These are phyloP conservation scores for Dendrobium officinale DNA, from an alignment of 106 monocot genomes.

Conservation along the genomic window DNA sequence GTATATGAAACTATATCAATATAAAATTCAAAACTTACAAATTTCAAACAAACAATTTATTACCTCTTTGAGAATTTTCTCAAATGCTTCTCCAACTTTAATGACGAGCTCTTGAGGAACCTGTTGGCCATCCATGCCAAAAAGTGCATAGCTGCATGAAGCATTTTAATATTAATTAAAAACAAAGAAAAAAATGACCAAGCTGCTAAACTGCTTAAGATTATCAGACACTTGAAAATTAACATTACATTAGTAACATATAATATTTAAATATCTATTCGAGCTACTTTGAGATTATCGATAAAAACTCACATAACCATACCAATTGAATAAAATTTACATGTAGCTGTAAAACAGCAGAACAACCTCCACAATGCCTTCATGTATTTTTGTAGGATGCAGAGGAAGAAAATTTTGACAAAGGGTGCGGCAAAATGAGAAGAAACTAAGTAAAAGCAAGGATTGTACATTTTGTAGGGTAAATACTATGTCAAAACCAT, in stretches of 20 bases:
- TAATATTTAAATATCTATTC: background rate
- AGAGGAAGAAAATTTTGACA: background rate
- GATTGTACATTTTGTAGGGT: too few relatives aligned
- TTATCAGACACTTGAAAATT: background rate
- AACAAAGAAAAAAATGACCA: background rate
- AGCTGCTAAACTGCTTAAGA: background rate
- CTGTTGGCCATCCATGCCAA: conserved; percentile 62
- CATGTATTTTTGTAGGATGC: background rate
- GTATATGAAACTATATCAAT: conserved; percentile 2
- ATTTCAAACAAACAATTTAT: background rate
- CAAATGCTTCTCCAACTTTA: conserved; percentile 75
- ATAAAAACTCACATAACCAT: too few relatives aligned
- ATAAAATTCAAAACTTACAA: background rate
- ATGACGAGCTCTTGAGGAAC: conserved; percentile 74
- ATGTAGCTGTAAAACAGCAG: background rate
- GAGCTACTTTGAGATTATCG: background rate
- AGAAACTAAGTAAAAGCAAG: background rate
- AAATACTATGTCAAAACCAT: too few relatives aligned
- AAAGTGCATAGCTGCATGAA: conserved; percentile 63
- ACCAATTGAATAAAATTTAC: too few relatives aligned
- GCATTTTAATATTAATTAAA: background rate
- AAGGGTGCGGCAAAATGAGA: background rate
- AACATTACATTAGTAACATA: background rate
- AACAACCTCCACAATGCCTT: background rate
- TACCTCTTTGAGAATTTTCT: conserved; percentile 86